phyloP scores from a whole-genome alignment of 805 yeast genomes.

The Cyberlindnera xylosilytica region DNA sequence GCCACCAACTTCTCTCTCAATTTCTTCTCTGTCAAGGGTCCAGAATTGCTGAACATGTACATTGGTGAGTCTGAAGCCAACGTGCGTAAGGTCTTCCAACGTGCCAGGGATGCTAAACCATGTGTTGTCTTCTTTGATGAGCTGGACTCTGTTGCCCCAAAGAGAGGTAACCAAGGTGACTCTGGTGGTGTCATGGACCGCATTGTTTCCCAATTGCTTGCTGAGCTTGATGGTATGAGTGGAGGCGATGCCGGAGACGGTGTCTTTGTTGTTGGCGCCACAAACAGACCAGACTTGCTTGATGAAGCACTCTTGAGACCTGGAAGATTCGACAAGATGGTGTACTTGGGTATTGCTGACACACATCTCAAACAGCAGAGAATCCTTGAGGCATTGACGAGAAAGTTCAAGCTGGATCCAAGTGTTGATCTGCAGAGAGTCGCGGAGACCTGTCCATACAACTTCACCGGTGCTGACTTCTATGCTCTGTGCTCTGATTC shows the following conservation, averaged over 20 bases:
- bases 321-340: constrained; percentile 92
- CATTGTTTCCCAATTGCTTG: constrained; percentile 90
- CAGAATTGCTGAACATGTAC: constrained; percentile 94
- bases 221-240: constrained; percentile 96
- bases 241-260: constrained; percentile 74
- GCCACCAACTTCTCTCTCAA: constrained; percentile 93
- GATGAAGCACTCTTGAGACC: constrained; percentile 94
- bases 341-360: constrained; percentile 90
- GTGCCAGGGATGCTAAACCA: constrained; percentile 94
- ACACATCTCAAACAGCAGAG: constrained; percentile 85
- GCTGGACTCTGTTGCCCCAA: constrained; percentile 96
- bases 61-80: constrained; percentile 98
- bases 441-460: constrained; percentile 75
- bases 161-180: constrained; percentile 97
- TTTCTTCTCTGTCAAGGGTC: constrained; percentile 96
- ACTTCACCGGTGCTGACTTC: constrained; percentile 97
- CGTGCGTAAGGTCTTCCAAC: constrained; percentile 89
- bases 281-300: constrained; percentile 90
- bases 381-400: constrained; percentile 81
- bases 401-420: constrained; percentile 66
- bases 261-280: constrained; percentile 98
- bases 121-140: constrained; percentile 98
- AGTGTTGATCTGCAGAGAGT: constrained; percentile 56
- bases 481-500: constrained; percentile 95
- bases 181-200: constrained; percentile 99